Evolutionary conservation across 805 yeast genomes (phyloP), one percentile per base, ranked within the genome.

Genomic region (Suhomyces sp.): DNA sequence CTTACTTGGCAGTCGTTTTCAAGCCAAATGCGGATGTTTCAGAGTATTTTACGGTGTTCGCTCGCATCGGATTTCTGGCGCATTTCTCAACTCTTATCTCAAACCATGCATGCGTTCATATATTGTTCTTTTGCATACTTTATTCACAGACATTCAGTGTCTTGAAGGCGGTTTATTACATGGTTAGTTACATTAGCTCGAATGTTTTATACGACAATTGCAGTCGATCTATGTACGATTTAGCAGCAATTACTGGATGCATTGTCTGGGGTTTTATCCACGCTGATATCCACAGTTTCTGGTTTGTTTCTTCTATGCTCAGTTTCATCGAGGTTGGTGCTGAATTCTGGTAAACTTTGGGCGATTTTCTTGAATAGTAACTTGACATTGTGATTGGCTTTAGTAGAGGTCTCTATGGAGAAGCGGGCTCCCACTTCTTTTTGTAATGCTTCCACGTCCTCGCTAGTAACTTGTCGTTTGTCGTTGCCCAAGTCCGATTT

Each of bases 341-440:
- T 53, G 48, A 89, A 84, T 50, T 92, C 97, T 1, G 98, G 98
- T 54, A 94, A 78, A 52, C 89, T 83, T 65, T 87, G 88, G 12
- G 98, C 99, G 56, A 93, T 87, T 65, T 87, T 88, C 64, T 91
- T 89, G 73, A 94, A 93, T 57, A 94, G 73, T 50, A 83, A 81
- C 72, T 93, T 93, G 51, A 94, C 97, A 61, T 94, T 94, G 68
- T 92, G 88, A 29, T 97, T 97, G 44, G 91, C 91, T 72, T 92
- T 93, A 9, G 98, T 93, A 54, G 96, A 87, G 1, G 98, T 93
- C 66, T 94, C 99, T 66, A 93, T 85, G 67, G 86, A 89, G 55
- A 87, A 83, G 65, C 84, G 82, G 44, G 93, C 92, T 8, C 86
- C 89, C 50, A 89, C 75, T 47, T 78, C 78, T 58, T 83, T 79